These are phyloP conservation scores for Saccharomycopsis olivae DNA, from an alignment of 805 yeast genomes.

Conservation along the genomic window DNA sequence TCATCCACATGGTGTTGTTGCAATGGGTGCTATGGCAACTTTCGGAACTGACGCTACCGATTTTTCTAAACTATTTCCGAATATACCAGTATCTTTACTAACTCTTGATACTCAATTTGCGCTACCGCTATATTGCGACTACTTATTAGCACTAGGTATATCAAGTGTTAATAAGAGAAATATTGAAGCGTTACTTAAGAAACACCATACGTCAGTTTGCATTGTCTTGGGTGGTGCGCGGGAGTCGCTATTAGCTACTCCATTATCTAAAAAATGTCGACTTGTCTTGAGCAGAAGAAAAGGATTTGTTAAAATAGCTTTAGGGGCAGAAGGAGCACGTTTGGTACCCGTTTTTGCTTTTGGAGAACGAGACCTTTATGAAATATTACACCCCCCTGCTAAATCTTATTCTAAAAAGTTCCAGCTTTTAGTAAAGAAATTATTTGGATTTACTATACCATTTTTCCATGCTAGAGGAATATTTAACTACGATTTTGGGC, in stretches of 20 bases:
- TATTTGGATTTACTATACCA: slow-evolving; percentile 79
- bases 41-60: slow-evolving; percentile 75
- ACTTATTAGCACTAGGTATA: slow-evolving; percentile 67
- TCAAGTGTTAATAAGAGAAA: slow-evolving; percentile 75
- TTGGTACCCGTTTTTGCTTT: slow-evolving; percentile 85
- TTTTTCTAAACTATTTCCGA: slow-evolving; percentile 65
- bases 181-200: slow-evolving; percentile 48
- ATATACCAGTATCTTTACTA: slow-evolving; percentile 66
- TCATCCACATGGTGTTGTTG: slow-evolving; percentile 95
- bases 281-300: slow-evolving; percentile 67
- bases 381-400: slow-evolving; percentile 35
- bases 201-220: slow-evolving; percentile 63
- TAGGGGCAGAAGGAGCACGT: slow-evolving; percentile 64
- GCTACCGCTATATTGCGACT: slow-evolving; percentile 80
- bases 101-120: slow-evolving; percentile 78
- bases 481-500: slow-evolving; percentile 85
- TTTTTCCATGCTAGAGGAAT: slow-evolving; percentile 87
- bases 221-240: slow-evolving; percentile 96
- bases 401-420: slow-evolving; percentile 39
- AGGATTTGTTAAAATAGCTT: slow-evolving; percentile 83
- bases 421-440: slow-evolving; percentile 64
- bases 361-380: slow-evolving; percentile 72
- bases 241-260: slow-evolving; percentile 63
- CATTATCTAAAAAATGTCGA: slow-evolving; percentile 42
- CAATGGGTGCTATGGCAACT: slow-evolving; percentile 82